Evolutionary conservation across 306 rosid species (phyloP), one percentile per base, ranked within the genome.

Genomic region (Senna siamea): DNA sequence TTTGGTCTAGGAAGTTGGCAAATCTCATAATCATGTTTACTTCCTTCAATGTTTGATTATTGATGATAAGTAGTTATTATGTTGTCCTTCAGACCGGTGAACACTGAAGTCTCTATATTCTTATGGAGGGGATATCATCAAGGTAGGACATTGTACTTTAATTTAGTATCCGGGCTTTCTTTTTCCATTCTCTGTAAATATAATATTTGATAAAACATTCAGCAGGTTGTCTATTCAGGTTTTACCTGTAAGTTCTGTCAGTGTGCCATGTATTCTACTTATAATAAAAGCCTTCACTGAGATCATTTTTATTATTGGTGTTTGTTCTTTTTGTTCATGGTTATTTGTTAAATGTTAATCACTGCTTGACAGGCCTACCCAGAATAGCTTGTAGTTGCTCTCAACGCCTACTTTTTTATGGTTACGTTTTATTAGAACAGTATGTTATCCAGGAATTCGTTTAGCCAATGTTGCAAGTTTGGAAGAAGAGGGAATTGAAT

Each of bases 171-270:
- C 78, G 79, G 79, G 50, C 58, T 77, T 85, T 12, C 20, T 17
- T 71, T 41, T 12, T 26, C 51, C 65, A 28, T 57, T 78, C 64
- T 66, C 63, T 83, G 89, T 85, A 89, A 79, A 87, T 85, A 85
- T 79, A 63, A 11, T 79, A 62, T 61, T 68, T 58, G 63, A 70
- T 54, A 18, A 53, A 34, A 46, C 18, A 73, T 81, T 76, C 72
- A 77, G 78, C 79, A 76, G 82, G 75, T 20, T 79, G 74, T 66
- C 79, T 22, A 68, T 76, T 66, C 83, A 78, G 85, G 87, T 78
- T 26, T 64, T 20, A 53, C 89, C 83, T 82, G 85, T 83, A 51
- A 60, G 65, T 70, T 67, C 38, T 54, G 75, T 78, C 72, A 37
- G 84, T 81, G 63, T 64, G 81, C 76, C 71, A 30, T 81, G 76